Evolutionary conservation across 1,284 basidiomycete species (phyloP).

Genomic region (Puccinia horiana): DNA sequence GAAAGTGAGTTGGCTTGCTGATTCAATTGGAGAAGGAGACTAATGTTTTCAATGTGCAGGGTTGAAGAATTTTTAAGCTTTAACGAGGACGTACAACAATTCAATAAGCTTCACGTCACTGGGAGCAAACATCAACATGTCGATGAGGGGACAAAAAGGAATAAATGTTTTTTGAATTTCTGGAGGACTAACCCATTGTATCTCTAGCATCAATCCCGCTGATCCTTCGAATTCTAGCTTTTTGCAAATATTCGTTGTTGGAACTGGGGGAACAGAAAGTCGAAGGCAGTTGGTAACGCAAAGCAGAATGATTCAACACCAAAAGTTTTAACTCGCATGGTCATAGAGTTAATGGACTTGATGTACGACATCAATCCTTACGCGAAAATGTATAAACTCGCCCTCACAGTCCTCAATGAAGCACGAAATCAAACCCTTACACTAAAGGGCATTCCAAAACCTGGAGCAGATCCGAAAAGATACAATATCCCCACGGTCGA

Average conservation of each 20-base stretch:
- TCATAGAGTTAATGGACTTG: not conserved
- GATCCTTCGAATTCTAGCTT: not conserved
- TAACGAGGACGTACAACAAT: slow-evolving; percentile 14
- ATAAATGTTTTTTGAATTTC: not conserved
- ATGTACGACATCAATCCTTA: slow-evolving; percentile 23
- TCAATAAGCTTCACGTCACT: not conserved
- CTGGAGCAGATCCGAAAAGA: not conserved
- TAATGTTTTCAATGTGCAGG: too few species aligned
- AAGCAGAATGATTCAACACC: not conserved
- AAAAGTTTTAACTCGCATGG: not conserved
- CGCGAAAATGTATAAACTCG: not conserved
- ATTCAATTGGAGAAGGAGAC: too few species aligned
- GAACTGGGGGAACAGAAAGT: not conserved
- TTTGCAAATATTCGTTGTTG: slow-evolving; percentile 18
- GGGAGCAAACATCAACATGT: not conserved
- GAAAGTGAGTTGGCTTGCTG: too few species aligned
- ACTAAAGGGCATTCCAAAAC: not conserved
- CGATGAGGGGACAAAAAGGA: not conserved
- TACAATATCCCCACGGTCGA: not conserved
- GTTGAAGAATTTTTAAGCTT: not conserved
- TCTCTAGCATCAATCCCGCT: not conserved
- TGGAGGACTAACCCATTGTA: not conserved
- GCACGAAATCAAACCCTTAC: not conserved
- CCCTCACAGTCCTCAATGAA: not conserved
- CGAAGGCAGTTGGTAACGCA: not conserved